Evolutionary conservation across 1,139 yeast species (phyloP).

Genomic region (Zhuliangozyma parablackwelliae): DNA sequence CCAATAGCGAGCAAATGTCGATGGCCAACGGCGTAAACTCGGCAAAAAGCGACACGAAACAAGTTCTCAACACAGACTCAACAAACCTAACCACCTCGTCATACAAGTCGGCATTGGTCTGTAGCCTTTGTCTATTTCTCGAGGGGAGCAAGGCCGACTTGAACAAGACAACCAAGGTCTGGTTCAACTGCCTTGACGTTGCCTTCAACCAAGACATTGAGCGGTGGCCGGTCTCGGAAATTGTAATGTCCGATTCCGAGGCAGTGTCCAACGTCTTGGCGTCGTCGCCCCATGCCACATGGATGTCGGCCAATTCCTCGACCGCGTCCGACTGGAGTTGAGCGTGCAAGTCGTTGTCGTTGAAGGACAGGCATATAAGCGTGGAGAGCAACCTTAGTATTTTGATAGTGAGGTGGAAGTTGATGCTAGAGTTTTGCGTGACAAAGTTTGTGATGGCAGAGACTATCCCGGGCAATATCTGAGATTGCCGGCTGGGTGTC

Average conservation of each 20-base stretch:
- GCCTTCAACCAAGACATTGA: constrained; percentile 60
- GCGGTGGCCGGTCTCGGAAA: constrained; percentile 23
- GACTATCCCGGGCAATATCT: constrained; percentile 37
- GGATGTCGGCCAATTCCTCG: constrained; percentile 8
- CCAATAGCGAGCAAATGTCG: constrained; percentile 25
- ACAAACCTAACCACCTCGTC: constrained; percentile 21
- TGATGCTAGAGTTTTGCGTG: constrained; percentile 19
- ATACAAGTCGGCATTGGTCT: constrained; percentile 20
- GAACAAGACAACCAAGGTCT: constrained; percentile 36
- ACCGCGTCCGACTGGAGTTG: constrained; percentile 5
- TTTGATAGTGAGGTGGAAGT: constrained; percentile 19
- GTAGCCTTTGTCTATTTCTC: constrained; percentile 16
- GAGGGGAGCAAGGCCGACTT: constrained; percentile 17
- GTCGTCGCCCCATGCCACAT: constrained; percentile 17
- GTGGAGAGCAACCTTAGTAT: constrained; percentile 19
- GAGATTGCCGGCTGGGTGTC: constrained; percentile 28
- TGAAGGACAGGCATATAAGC: constrained; percentile 24
- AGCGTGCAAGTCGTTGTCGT: constrained; percentile 21
- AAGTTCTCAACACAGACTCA: constrained; percentile 18
- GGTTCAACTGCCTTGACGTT: constrained; percentile 56
- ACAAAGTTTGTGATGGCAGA: constrained; percentile 30
- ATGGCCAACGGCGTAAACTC: constrained; percentile 29
- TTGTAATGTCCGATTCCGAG: constrained; percentile 5
- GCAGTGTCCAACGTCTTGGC: constrained; percentile 6
- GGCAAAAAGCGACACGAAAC: constrained; percentile 30